These are phyloP conservation scores for Citrus sp. DNA, from an alignment of 345 rosid genomes.

Conservation along the genomic window DNA sequence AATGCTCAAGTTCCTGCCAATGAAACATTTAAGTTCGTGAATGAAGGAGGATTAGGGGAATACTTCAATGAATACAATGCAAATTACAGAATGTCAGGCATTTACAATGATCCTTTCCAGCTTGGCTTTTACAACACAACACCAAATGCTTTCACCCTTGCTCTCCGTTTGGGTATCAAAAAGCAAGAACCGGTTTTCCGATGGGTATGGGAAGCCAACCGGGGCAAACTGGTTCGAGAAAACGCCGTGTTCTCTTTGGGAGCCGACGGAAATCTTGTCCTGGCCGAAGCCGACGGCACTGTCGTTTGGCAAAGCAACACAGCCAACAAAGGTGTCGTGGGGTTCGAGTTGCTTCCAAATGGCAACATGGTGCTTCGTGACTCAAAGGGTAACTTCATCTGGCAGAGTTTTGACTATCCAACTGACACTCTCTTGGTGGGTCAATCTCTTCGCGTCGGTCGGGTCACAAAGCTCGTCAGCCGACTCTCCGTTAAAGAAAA, in stretches of 20 bases:
- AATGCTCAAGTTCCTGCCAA: slow-evolving; percentile 38
- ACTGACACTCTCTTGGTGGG: slow-evolving; percentile 62
- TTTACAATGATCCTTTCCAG: slow-evolving; percentile 38
- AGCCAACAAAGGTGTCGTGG: slow-evolving; percentile 54
- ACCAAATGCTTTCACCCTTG: slow-evolving; percentile 53
- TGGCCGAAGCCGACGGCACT: slow-evolving; percentile 53
- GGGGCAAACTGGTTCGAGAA: slow-evolving; percentile 56
- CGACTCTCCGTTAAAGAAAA: slow-evolving; percentile 32
- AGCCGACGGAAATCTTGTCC: slow-evolving; percentile 47
- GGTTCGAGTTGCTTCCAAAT: slow-evolving; percentile 42
- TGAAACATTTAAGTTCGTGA: slow-evolving; percentile 30
- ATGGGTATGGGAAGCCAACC: slow-evolving; percentile 78
- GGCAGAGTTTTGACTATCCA: slow-evolving; percentile 65
- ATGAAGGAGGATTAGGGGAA: slow-evolving; percentile 38
- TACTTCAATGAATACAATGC: slow-evolving; percentile 34
- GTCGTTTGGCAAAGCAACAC: slow-evolving; percentile 65
- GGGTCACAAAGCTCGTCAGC: slow-evolving; percentile 45
- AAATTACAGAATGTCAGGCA: slow-evolving; percentile 22
- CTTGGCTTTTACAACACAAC: slow-evolving; percentile 64
- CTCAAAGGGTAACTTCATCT: slow-evolving; percentile 34
- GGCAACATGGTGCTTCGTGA: slow-evolving; percentile 66
- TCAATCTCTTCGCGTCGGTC: slow-evolving; percentile 36
- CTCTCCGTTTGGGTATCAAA: slow-evolving; percentile 39
- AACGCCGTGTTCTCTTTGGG: slow-evolving; percentile 53
- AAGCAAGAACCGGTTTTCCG: slow-evolving; percentile 34